Evolutionary conservation across 768 basidiomycete species (phyloP), one percentile per base, ranked within the genome.

Genomic region (Boletus eberwhitei): DNA sequence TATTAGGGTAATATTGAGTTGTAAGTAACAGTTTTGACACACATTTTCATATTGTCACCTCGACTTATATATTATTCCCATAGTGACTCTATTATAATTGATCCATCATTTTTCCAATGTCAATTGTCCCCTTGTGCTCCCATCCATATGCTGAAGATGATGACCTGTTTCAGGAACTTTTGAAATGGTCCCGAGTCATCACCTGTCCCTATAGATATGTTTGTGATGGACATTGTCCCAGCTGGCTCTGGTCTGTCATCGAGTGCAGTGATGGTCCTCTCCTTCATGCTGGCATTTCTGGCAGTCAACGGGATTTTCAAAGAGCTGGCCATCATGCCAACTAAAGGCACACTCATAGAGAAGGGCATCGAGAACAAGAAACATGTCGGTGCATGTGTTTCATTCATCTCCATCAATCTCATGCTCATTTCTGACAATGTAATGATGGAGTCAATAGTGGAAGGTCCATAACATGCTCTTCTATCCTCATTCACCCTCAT

Each of bases 181-280:
- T 90, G 58, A 81, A 37, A 57, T 0, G 44, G 16, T 2, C n/a
- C 43, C 5, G 60, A 55, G 11, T 61, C 60, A 3, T 64, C 60
- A 8, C 87, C 87, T 12, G 70, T 79, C 14, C 79, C 85, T 4
- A 81, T 88, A 17, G 83, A 93, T 59, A 60, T 93, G 11, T 77
- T 93, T 5, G 83, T 92, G 12, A 84, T 85, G 0, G 94, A 94
- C 1, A 82, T 85, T 12, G 87, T 96, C 3, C 93, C 93, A 0
- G 81, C 90, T 2, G 94, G 93, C 0, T 88, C 89, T 0, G 93
- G 93, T 0, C 74, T 96, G 6, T 92, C 89, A 6, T 92, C 89
- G 4, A 92, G 89, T 59, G 90, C 91, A 0, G 93, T 93, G 0
- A 88, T 96, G 84, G 90, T 93, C 34, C 90, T 95, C 21, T 88